Evolutionary conservation across 768 basidiomycete genomes (phyloP).

Genomic region (Lactarius trivialis): DNA sequence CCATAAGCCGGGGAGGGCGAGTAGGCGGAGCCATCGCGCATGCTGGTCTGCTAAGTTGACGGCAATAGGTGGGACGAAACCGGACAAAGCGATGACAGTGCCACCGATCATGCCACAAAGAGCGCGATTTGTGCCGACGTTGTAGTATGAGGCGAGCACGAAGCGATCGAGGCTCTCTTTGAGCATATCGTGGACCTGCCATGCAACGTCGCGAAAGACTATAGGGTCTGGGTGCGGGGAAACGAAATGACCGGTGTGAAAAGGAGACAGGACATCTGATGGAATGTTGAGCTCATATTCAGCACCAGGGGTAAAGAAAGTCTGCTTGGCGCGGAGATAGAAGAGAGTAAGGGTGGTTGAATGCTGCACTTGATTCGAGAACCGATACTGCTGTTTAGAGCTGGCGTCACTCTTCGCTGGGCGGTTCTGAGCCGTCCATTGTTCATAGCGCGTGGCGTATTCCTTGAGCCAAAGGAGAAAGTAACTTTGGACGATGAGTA

Average conservation of each 20-base stretch:
- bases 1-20: slow-evolving; percentile 64
- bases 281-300: slow-evolving; percentile 68
- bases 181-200: slow-evolving; percentile 53
- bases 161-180: slow-evolving; percentile 59
- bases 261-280: slow-evolving; percentile 52
- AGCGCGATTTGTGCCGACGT: slow-evolving; percentile 63
- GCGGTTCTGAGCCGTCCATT: slow-evolving; percentile 31
- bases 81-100: slow-evolving; percentile 40
- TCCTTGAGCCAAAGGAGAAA: slow-evolving; percentile 79
- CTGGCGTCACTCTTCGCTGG: slow-evolving; percentile 9
- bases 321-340: slow-evolving; percentile 73
- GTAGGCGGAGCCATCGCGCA: slow-evolving; percentile 51
- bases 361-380: slow-evolving; percentile 23
- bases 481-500: slow-evolving; percentile 40
- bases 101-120: slow-evolving; percentile 66
- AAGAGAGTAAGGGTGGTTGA: slow-evolving; percentile 54
- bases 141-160: slow-evolving; percentile 60
- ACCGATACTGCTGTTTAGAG: slow-evolving; percentile 16
- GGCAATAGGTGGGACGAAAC: slow-evolving; percentile 33
- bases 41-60: slow-evolving; percentile 41
- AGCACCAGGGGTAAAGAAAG: slow-evolving; percentile 68
- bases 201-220: slow-evolving; percentile 52
- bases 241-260: slow-evolving; percentile 41
- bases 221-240: slow-evolving; percentile 56
- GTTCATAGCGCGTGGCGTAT: slow-evolving; percentile 47